Conservation (phyloP, 208 protist genomes). For the Leptomonas seymouri region DNA sequence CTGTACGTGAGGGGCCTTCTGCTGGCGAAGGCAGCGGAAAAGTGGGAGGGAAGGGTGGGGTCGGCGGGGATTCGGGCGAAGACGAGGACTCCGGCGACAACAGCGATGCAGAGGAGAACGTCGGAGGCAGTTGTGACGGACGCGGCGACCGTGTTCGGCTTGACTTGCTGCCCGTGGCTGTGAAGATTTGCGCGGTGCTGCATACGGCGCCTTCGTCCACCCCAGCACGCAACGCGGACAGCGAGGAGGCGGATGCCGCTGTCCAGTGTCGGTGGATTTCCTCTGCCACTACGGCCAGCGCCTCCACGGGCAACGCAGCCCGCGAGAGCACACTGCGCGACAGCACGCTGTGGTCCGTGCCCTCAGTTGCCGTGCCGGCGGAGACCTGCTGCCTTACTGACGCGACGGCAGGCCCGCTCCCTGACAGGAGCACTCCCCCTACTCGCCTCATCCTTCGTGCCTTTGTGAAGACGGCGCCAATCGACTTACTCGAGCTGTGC, state of each 20-base stretch:
- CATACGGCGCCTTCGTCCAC: constrained; percentile 1
- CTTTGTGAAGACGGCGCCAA: constrained; percentile 66
- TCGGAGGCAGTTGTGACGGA: background rate
- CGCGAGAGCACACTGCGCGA: constrained; percentile 21
- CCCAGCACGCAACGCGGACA: background rate
- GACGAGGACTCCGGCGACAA: background rate
- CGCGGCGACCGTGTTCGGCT: background rate
- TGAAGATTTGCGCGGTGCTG: constrained; percentile 28
- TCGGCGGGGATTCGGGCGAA: background rate
- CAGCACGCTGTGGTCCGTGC: constrained; percentile 18
- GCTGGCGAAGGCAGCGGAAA: background rate
- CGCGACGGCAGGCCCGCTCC: background rate
- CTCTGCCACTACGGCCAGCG: background rate
- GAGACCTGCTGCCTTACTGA: constrained; percentile 1
- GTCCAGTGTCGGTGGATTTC: constrained; percentile 29
- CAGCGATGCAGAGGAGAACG: background rate
- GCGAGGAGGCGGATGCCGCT: constrained; percentile 6
- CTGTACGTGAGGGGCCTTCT: background rate
- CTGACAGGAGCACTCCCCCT: background rate
- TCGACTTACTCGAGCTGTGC: constrained; percentile 43
- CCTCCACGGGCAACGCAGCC: background rate
- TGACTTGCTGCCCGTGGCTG: constrained; percentile 21
- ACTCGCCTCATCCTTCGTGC: constrained; percentile 41
- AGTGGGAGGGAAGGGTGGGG: background rate
- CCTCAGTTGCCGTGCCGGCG: background rate